phyloP scores from a whole-genome alignment of 176 grass and related monocot species.

The Cenchrus fungigraminus region DNA sequence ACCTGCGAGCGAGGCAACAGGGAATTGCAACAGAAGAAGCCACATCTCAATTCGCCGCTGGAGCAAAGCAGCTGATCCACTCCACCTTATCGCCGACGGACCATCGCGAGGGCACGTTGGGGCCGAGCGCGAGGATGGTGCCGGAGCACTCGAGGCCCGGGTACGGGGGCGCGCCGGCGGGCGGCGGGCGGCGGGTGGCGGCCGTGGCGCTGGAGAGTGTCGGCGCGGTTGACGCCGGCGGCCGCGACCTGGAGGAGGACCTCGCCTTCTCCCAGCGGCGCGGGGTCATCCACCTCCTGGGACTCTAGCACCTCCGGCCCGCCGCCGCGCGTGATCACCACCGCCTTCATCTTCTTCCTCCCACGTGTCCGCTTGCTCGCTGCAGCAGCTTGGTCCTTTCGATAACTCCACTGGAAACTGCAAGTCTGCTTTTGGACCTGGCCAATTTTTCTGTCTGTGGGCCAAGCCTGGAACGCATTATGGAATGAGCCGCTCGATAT shows the following conservation, averaged over 20 bases:
- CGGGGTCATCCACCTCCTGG: conserved; percentile 68
- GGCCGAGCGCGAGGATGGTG: conserved; percentile 68
- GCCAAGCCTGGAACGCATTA: neutral
- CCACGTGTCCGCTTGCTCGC: neutral
- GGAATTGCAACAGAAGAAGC: neutral
- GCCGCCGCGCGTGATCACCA: conserved; percentile 68
- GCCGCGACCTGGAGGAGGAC: conserved; percentile 73
- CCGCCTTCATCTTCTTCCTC: conserved; percentile 62
- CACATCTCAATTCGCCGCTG: neutral
- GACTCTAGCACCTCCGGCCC: conserved; percentile 68
- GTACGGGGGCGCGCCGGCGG: conserved; percentile 64
- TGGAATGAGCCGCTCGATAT: no score
- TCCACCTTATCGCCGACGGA: conserved; percentile 65
- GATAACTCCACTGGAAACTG: neutral
- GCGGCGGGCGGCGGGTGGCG: conserved; percentile 52
- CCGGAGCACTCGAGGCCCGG: conserved; percentile 84
- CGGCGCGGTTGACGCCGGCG: conserved; percentile 73
- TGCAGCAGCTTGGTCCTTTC: neutral
- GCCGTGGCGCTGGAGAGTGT: conserved; percentile 75
- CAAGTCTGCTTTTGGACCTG: no score
- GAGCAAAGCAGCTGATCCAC: neutral
- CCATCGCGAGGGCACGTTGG: conserved; percentile 46
- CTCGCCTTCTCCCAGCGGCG: conserved; percentile 55
- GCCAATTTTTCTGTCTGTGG: neutral
- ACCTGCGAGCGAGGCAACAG: conserved; percentile 40